phyloP scores from a whole-genome alignment of 2,329 filamentous ascomycete species.

The Stachybotrys chartarum region DNA sequence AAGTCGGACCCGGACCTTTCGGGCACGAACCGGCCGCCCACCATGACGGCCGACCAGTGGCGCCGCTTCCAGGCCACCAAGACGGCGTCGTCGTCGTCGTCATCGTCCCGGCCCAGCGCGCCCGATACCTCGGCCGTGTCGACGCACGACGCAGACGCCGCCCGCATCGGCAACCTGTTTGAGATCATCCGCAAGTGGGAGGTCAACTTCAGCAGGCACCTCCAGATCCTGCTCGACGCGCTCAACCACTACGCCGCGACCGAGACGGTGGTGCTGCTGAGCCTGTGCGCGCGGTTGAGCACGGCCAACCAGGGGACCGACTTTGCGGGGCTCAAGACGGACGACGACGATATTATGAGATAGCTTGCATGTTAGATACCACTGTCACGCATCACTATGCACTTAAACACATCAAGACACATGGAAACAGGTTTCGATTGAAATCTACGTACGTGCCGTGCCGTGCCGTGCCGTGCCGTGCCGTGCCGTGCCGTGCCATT shows the following conservation, averaged over 20 bases:
- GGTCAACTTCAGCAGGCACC: conserved; percentile 81
- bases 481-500: too few relatives aligned
- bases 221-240: conserved; percentile 90
- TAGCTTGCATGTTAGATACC: background rate
- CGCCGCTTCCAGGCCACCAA: conserved; percentile 45
- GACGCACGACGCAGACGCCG: conserved; percentile 28
- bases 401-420: background rate
- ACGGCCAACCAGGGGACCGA: conserved; percentile 73
- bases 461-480: too few relatives aligned
- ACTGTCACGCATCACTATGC: conserved; percentile 1
- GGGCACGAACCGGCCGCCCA: conserved; percentile 48
- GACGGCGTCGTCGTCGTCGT: conserved; percentile 29
- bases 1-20: conserved; percentile 75
- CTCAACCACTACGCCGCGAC: conserved; percentile 97
- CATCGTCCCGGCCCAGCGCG: conserved; percentile 8
- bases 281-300: conserved; percentile 75
- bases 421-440: background rate
- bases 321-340: conserved; percentile 51
- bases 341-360: conserved; percentile 37
- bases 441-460: too few relatives aligned
- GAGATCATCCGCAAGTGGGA: conserved; percentile 91
- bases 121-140: conserved; percentile 29
- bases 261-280: conserved; percentile 89
- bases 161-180: conserved; percentile 66
- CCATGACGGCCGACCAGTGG: conserved; percentile 57